These are phyloP conservation scores for Taiozyma sp. DNA, from an alignment of 1,139 yeast genomes.

Conservation along the genomic window DNA sequence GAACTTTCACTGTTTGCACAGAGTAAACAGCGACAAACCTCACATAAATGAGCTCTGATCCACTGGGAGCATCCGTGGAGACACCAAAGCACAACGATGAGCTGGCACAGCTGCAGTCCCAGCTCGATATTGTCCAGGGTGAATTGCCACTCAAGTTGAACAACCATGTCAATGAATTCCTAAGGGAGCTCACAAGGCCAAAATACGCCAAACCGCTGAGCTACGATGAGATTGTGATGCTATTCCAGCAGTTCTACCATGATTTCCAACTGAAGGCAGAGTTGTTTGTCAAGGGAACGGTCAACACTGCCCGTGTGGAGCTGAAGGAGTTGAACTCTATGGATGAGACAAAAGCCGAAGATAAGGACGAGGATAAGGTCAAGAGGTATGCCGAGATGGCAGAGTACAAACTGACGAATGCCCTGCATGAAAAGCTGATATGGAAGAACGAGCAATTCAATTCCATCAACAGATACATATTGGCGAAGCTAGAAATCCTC, in stretches of 20 bases:
- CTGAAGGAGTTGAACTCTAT: slow-evolving; percentile 4
- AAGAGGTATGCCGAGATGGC: slow-evolving; percentile 12
- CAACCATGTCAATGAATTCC: slow-evolving; percentile 27
- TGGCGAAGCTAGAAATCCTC: slow-evolving; percentile 10
- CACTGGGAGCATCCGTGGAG: neutral
- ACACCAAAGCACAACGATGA: neutral
- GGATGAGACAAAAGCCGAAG: slow-evolving; percentile 4
- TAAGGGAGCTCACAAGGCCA: slow-evolving; percentile 48
- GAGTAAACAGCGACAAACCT: neutral
- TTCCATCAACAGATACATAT: slow-evolving; percentile 12
- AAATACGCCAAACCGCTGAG: slow-evolving; percentile 47
- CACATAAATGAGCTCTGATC: slow-evolving; percentile 5
- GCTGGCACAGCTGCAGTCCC: neutral
- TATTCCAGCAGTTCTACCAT: slow-evolving; percentile 49
- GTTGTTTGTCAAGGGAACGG: slow-evolving; percentile 14
- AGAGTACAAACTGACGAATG: slow-evolving; percentile 12
- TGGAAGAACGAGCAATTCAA: slow-evolving; percentile 12
- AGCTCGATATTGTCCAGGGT: neutral
- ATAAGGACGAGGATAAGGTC: slow-evolving; percentile 1
- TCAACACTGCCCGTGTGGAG: slow-evolving; percentile 5
- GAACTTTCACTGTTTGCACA: neutral
- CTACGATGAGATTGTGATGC: slow-evolving; percentile 42
- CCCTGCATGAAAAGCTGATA: slow-evolving; percentile 12
- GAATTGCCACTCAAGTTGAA: slow-evolving; percentile 8
- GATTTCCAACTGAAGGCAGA: slow-evolving; percentile 8